These are phyloP conservation scores for Lunasporangiospora selenospora DNA, from an alignment of 192 early-diverging fungal genomes.

Conservation along the genomic window DNA sequence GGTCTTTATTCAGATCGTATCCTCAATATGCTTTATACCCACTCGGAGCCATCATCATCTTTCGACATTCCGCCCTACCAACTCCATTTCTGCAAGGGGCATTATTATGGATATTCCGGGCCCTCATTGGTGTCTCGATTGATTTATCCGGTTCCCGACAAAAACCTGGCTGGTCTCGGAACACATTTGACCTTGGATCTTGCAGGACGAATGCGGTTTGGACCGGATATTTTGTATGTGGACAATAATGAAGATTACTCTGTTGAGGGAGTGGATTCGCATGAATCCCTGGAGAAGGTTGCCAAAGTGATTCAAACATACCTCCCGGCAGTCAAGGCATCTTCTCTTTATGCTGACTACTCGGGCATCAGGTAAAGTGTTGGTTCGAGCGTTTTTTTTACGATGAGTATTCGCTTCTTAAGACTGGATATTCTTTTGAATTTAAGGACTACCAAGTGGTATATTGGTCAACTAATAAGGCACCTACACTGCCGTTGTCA, in stretches of 20 bases:
- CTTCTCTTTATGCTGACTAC: slow-evolving; percentile 73
- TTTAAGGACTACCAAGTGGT: too few relatives aligned
- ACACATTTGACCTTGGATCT: slow-evolving; percentile 84
- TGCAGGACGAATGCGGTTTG: slow-evolving; percentile 77
- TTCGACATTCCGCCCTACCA: slow-evolving; percentile 44
- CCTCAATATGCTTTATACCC: slow-evolving; percentile 44
- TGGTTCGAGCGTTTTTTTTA: background rate
- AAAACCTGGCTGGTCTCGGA: slow-evolving; percentile 72
- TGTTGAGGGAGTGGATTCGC: slow-evolving; percentile 49
- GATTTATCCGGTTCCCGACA: slow-evolving; percentile 84
- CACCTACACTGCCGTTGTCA: too few relatives aligned
- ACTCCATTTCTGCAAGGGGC: slow-evolving; percentile 80
- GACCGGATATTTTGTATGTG: slow-evolving; percentile 76
- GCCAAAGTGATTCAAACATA: slow-evolving; percentile 65
- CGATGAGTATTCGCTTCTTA: background rate
- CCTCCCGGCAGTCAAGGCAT: slow-evolving; percentile 60
- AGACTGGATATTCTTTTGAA: too few relatives aligned
- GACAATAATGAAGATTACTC: slow-evolving; percentile 63
- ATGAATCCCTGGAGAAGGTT: slow-evolving; percentile 44
- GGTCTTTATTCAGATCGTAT: slow-evolving; percentile 77
- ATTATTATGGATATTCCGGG: slow-evolving; percentile 72
- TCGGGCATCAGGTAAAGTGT: slow-evolving; percentile 72
- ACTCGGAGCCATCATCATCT: background rate
- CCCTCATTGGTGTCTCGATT: slow-evolving; percentile 59
- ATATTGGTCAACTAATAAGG: too few relatives aligned